A percentile compares a stretch with the other conserved stretches of the same genome.
Evolutionary conservation across 352 stramenopile species (phyloP).

Genomic region (Discostella stelligera): DNA sequence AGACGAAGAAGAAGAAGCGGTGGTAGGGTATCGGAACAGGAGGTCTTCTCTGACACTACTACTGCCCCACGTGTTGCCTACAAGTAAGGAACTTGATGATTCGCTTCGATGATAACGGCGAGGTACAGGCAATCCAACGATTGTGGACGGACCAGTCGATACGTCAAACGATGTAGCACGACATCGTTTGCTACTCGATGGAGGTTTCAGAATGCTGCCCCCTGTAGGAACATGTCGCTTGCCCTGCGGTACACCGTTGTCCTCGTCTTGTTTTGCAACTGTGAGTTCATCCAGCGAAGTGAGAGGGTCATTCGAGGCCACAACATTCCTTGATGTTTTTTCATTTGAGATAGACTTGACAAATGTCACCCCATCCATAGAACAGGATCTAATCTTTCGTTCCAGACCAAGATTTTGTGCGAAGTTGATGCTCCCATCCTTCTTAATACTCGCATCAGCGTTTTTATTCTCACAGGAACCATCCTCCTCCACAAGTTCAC

Average conservation of each 20-base stretch:
- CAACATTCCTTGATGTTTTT: neutral
- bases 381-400: constrained; percentile 23
- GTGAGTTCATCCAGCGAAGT: neutral
- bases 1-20: neutral
- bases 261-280: neutral
- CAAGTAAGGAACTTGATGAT: neutral
- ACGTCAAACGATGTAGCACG: constrained; percentile 45
- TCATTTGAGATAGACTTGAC: neutral
- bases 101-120: neutral
- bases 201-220: constrained; percentile 20
- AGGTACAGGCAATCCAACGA: neutral
- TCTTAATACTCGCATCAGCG: neutral
- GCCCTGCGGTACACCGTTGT: neutral
- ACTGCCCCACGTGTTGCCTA: neutral
- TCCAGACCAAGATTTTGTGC: neutral
- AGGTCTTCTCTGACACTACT: neutral
- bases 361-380: constrained; percentile 18
- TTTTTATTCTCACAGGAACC: neutral
- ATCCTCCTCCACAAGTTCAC: neutral
- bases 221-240: constrained; percentile 21
- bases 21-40: no score
- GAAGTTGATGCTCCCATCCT: neutral
- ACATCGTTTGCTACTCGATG: constrained; percentile 38
- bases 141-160: constrained; percentile 38
- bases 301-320: neutral